phyloP scores from a whole-genome alignment of 2,329 filamentous ascomycete genomes.

The Trichoderma harzianum region DNA sequence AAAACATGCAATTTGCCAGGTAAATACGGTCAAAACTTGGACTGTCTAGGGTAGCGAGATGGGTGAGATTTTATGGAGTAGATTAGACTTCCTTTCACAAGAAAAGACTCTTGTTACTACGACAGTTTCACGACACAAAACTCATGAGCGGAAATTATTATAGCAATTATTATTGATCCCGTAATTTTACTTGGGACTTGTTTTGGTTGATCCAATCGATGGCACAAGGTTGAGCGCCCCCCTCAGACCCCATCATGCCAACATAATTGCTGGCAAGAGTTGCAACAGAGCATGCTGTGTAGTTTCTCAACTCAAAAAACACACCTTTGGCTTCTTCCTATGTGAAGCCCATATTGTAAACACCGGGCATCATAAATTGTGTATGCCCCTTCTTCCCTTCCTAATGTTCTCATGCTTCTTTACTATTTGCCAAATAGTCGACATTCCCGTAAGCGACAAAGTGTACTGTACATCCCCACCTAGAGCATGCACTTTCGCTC shows the following conservation, averaged over 20 bases:
- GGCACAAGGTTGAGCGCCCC: neutral
- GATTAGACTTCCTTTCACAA: neutral
- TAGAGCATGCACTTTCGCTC: neutral
- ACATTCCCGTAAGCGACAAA: neutral
- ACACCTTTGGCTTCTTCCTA: neutral
- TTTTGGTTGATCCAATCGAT: neutral
- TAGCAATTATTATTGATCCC: neutral
- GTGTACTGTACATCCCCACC: neutral
- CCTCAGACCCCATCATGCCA: neutral
- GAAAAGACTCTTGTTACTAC: neutral
- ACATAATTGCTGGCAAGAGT: neutral
- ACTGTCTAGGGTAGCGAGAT: neutral
- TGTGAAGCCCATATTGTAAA: neutral
- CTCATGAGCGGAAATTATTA: neutral
- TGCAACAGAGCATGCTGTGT: neutral
- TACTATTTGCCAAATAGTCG: neutral
- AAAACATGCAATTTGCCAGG: neutral
- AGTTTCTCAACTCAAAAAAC: neutral
- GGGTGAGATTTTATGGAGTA: neutral
- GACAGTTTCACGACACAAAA: neutral
- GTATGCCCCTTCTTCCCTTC: neutral
- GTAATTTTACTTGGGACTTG: neutral
- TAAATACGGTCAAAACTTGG: neutral
- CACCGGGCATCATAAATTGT: neutral
- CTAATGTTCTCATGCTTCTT: neutral